Evolutionary conservation across 768 basidiomycete species (phyloP), one percentile per base, ranked within the genome.

Genomic region (Boletus tomentosulus): DNA sequence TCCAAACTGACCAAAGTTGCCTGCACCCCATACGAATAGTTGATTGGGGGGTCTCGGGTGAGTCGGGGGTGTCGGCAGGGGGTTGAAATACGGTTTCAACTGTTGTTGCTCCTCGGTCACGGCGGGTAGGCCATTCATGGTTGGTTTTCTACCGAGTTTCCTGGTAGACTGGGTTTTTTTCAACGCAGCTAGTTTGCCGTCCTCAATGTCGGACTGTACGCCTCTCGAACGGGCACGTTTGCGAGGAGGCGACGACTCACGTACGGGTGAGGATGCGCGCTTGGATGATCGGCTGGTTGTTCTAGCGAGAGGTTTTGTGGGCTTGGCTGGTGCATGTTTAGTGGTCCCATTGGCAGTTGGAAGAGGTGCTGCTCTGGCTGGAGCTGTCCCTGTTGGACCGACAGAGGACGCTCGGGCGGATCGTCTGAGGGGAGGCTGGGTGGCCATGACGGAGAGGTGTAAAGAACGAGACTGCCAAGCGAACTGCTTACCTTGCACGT

Each of bases 1-100:
- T 31, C 95, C 97, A 63, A 97, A 88, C 70, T 98, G 95, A 30
- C 94, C 95, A 73, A 93, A 92, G 70, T 96, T 94, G 27, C 93
- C 94, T 11, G 87, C 85, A 7, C 96, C 96, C 82, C 90, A 98
- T 8, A 82, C 86, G 58, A 94, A 96, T 16, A 94, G 76, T 39
- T 86, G 78, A 13, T 83, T 78, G 33, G 85, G 77, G 19, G 92
- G 92, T 42, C 84, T 79, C 43, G 74, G 61, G 52, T 81, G 79
- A 45, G 74, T 64, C 9, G 82, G 80, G 28, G 83, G 77, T 7
- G 74, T 70, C 15, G 87, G 89, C 4, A 92, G 74, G 8, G 81
- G 73, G 59, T 86, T 88, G 63, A 86, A 79, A 57, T 84, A 85
- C 4, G 84, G 81, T 59, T 78, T 80, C 12, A 66, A 51, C 51